Evolutionary conservation across 768 basidiomycete genomes (phyloP).

Genomic region (Termitomyces sp.): DNA sequence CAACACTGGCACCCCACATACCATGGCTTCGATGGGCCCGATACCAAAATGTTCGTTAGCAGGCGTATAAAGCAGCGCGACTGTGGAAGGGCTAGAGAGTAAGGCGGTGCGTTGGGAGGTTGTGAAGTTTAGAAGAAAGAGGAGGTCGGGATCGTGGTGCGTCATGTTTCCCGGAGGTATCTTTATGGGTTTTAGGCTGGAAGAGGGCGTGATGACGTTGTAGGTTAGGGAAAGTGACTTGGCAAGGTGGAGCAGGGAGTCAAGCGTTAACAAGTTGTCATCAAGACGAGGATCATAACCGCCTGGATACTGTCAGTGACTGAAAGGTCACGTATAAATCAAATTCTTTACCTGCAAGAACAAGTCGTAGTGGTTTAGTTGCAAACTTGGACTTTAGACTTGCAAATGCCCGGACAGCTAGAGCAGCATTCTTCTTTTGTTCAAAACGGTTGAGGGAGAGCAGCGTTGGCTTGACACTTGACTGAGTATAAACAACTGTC

Average conservation of each 20-base stretch:
- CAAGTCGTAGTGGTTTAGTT: slow-evolving; percentile 49
- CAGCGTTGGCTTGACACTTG: slow-evolving; percentile 63
- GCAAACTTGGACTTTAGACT: slow-evolving; percentile 30
- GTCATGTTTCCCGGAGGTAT: slow-evolving; percentile 36
- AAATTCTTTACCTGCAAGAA: slow-evolving; percentile 63
- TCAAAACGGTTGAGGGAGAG: slow-evolving; percentile 94
- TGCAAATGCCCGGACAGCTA: slow-evolving; percentile 80
- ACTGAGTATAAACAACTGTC: background rate
- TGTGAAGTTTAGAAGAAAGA: slow-evolving; percentile 92
- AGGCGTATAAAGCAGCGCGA: slow-evolving; percentile 87
- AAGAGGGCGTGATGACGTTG: slow-evolving; percentile 44
- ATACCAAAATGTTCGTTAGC: slow-evolving; percentile 97
- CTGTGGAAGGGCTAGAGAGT: slow-evolving; percentile 57
- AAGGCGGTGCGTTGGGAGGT: slow-evolving; percentile 79
- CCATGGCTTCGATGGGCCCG: slow-evolving; percentile 92
- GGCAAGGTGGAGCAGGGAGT: slow-evolving; percentile 53
- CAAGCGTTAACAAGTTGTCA: slow-evolving; percentile 75
- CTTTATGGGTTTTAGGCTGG: slow-evolving; percentile 27
- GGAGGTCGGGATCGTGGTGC: slow-evolving; percentile 47
- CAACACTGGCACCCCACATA: slow-evolving; percentile 83
- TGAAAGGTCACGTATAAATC: background rate
- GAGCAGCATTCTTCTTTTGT: slow-evolving; percentile 83
- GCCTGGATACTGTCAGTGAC: slow-evolving; percentile 35
- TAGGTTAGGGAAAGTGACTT: slow-evolving; percentile 52
- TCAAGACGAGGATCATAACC: slow-evolving; percentile 86